phyloP scores from a whole-genome alignment of 192 early-diverging fungal genomes.

The Glomus cerebriforme region DNA sequence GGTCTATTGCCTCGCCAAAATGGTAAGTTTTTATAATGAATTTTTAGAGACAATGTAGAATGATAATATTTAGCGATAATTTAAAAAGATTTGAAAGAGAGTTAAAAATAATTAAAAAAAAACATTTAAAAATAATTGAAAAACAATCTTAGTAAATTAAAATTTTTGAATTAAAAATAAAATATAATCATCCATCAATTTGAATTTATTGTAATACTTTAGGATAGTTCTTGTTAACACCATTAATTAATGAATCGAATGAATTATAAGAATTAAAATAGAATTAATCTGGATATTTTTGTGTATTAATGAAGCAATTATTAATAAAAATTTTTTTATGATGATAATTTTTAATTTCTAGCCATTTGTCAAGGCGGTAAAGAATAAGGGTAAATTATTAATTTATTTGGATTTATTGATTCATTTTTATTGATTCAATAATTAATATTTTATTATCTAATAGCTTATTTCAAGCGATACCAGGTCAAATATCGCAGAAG shows the following conservation, averaged over 20 bases:
- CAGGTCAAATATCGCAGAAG: slow-evolving; percentile 99
- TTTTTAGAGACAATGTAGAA: background rate
- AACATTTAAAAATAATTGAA: no score
- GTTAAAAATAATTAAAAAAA: background rate
- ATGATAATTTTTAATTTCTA: slow-evolving; percentile 27
- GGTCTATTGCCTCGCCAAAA: slow-evolving; percentile 18
- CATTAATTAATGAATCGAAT: no score
- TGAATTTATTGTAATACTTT: background rate
- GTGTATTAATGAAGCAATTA: background rate
- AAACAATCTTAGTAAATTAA: no score
- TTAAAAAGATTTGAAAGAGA: background rate
- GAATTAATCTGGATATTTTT: background rate
- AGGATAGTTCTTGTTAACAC: no score
- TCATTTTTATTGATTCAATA: background rate
- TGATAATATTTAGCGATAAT: background rate
- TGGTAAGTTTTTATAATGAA: slow-evolving; percentile 7
- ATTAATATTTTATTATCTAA: background rate
- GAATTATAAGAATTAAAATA: no score
- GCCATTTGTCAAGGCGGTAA: slow-evolving; percentile 83
- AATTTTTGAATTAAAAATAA: no score
- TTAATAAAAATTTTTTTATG: background rate
- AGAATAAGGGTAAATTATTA: slow-evolving; percentile 73
- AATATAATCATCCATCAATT: background rate
- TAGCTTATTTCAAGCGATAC: slow-evolving; percentile 98
- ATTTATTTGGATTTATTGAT: background rate